Base-by-base conservation (phyloP, 305 asterid species). In the Fraxinus angustifolia region DNA sequence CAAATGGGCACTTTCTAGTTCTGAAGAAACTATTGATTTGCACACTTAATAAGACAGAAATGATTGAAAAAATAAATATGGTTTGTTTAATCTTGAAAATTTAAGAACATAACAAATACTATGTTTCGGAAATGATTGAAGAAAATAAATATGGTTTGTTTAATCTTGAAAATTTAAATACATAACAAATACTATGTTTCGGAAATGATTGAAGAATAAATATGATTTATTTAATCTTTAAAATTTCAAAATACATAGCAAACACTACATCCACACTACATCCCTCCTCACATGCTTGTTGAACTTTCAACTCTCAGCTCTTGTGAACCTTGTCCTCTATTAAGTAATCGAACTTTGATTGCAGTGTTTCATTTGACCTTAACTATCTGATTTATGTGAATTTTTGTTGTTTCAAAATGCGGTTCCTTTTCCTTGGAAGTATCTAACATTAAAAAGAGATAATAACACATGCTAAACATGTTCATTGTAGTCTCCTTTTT, bases 281-380 rank as follows among this genome's bases (percentile, higher is more conserved):
- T 23, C 30, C 30, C 30, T 28, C 30, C 30, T 28, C 65, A 26
- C 65, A 75, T 36, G 0, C 34, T 74, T 45, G 36, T 14, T 30
- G 67, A 75, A 75, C 34, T 12, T 40, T 75, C 62, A 3, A 48
- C 50, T 71, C 35, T 58, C 75, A 77, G 34, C 56, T 78, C 73
- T 68, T 77, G 23, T 71, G 53, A 8, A 36, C 56, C 71, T 8
- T 71, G 78, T 70, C 68, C 30, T 70, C 16, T 31, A 75, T 40
- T 68, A 75, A 75, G 40, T 45, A 23, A 75, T 42, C 2, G 19
- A 53, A 23, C 67, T 75, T 26, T 26, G 45, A 17, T 73, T 73
- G 60, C 35, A 75, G 40, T 68, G 74, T 45, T 12, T 42, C 36
- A 23, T 26, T 11, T 75, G 65, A 75, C 35, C 65, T 38, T 73